Evolutionary conservation across 108 stramenopile species (phyloP), one percentile per base, ranked within the genome.

Genomic region (Cyclotella choctawhatcheeana): DNA sequence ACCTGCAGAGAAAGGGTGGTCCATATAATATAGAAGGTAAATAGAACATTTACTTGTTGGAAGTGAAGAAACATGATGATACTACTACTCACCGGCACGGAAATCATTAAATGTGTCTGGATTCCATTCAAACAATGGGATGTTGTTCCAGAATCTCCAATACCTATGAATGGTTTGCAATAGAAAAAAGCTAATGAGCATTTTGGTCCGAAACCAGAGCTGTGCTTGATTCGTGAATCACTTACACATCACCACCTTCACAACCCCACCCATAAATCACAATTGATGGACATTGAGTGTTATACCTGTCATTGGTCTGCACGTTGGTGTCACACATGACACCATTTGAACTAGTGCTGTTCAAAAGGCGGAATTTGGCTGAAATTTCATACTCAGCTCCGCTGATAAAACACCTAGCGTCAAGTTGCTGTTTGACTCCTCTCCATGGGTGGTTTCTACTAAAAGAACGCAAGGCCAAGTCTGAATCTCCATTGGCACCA

Each of bases 91-190:
- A n/a, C n/a, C n/a, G 30, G 43, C 35, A n/a, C 31, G 37, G 29
- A 77, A 82, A 26, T 77, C 48, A 56, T 82, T 82, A 47, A 71
- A 82, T 5, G 30, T 51, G 27, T 82, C 55, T 5, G 71, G 64
- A 17, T 66, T 44, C 81, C 81, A 82, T 27, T 52, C 18, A 51
- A 61, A 71, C 6, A 40, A 43, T 31, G 60, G 45, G 14, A 69
- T 26, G 13, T 40, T n/a, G 33, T 75, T 75, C 58, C 56, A 75
- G 37, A 75, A 75, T 44, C 58, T 67, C 74, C 65, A 75, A 44
- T 75, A 60, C 33, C 65, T 50, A 44, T 27, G 6, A 35, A 31
- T 44, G 2, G 8, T 48, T 44, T 58, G 13, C 25, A 45, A 45
- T 56, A 8, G 16, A n/a, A 32, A 47, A 12, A 33, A 33, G 24